Evolutionary conservation across 2,329 filamentous ascomycete species (phyloP), one percentile per base, ranked within the genome.

Genomic region (Incumbomyces delicatus): DNA sequence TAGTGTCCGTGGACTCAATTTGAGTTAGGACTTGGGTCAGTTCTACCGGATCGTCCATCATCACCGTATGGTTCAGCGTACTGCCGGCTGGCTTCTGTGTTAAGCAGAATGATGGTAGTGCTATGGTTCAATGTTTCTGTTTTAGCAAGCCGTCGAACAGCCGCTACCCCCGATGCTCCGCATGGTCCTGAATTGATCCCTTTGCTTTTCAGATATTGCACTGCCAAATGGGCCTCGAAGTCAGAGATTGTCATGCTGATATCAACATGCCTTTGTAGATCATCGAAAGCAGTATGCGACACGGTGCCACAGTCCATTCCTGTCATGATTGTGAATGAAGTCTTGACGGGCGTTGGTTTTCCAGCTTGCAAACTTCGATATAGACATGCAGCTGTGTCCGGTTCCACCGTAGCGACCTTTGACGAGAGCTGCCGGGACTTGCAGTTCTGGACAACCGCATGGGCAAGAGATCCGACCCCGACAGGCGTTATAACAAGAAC

Each of bases 261-360:
- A 63, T 85, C 78, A 0, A 86, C 71, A 0, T 79, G 75, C 0
- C 66, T 58, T 6, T 67, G 62, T 2, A 89, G 60, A 0, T 78
- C 58, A 0, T 77, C 70, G 80, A 82, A 89, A 0, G 83, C 80
- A 0, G 74, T 77, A 0, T 68, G 68, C 0, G 82, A 85, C 0
- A 84, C 70, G 0, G 80, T 85, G 0, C 82, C 83, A 50, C 83
- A 88, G 53, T 85, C 79, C 67, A 88, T 76, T 0, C 83, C 84
- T 33, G 74, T 73, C 83, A 88, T 87, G 55, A 85, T 85, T 0
- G 81, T 87, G 2, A 75, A 65, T 0, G 66, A 68, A 0, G 81
- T 85, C 6, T 61, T 48, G 1, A 83, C 70, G 0, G 73, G 61
- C 0, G 67, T 69, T 2, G 72, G 63, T 31, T 70, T 55, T 0